These are phyloP conservation scores for Tremella fuciformis DNA, from an alignment of 768 basidiomycete genomes.

Conservation along the genomic window DNA sequence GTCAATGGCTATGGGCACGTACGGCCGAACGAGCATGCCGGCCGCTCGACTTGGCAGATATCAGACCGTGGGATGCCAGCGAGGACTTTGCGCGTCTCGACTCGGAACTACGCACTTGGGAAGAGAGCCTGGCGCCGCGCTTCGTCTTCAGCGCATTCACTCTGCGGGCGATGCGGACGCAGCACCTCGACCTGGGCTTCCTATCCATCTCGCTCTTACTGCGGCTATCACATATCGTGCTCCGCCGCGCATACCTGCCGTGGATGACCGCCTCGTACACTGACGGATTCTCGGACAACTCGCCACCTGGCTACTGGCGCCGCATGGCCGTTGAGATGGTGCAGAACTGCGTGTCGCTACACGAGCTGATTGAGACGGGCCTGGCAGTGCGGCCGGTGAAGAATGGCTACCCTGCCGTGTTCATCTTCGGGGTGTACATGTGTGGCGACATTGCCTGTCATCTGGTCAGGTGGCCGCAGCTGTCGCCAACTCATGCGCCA, in stretches of 20 bases:
- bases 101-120: slow-evolving; percentile 5
- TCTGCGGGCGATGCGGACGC: slow-evolving; percentile 6
- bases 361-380: slow-evolving; percentile 1
- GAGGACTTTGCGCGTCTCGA: slow-evolving; percentile 1
- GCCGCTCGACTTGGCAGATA: background rate
- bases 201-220: slow-evolving; percentile 6
- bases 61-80: slow-evolving; percentile 3
- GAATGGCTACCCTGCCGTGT: slow-evolving; percentile 10
- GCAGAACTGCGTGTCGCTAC: slow-evolving; percentile 5
- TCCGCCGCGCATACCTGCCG: slow-evolving; percentile 8
- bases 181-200: slow-evolving; percentile 9
- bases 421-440: slow-evolving; percentile 17
- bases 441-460: slow-evolving; percentile 16
- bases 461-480: slow-evolving; percentile 10
- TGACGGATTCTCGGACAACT: too few relatives aligned
- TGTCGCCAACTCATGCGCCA: slow-evolving; percentile 9
- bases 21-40: slow-evolving; percentile 5
- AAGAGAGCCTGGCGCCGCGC: background rate
- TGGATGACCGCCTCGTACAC: background rate
- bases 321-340: slow-evolving; percentile 8
- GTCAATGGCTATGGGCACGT: slow-evolving; percentile 11
- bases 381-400: slow-evolving; percentile 1
- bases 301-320: slow-evolving; percentile 4
- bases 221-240: slow-evolving; percentile 5
- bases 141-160: slow-evolving; percentile 8